These are phyloP conservation scores for Teratosphaeria destructans DNA, from an alignment of 2,329 filamentous ascomycete species.

Conservation along the genomic window DNA sequence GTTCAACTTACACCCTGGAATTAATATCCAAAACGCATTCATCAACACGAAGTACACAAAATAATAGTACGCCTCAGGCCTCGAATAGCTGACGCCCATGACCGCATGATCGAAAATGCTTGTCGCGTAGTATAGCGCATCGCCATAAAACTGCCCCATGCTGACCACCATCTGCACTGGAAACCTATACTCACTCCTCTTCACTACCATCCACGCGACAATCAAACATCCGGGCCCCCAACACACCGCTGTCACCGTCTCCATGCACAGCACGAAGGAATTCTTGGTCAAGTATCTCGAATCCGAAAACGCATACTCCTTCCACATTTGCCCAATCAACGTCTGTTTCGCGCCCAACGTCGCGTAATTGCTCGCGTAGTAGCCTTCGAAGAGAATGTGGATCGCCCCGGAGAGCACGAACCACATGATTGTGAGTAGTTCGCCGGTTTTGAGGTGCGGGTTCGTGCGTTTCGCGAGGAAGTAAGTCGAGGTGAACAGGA, in stretches of 20 bases:
- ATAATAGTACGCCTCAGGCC: constrained; percentile 54
- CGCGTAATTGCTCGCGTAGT: constrained; percentile 63
- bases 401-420: constrained; percentile 63
- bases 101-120: constrained; percentile 50
- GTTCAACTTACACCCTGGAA: constrained; percentile 43
- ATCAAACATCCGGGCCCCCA: constrained; percentile 54
- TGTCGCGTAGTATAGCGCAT: constrained; percentile 54
- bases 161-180: constrained; percentile 51
- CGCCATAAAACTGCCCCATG: constrained; percentile 54
- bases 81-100: constrained; percentile 44
- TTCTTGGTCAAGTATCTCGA: constrained; percentile 77
- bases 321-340: constrained; percentile 79
- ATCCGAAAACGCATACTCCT: constrained; percentile 81
- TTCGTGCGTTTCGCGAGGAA: constrained; percentile 42
- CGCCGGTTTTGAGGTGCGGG: constrained; percentile 42
- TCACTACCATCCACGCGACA: constrained; percentile 45
- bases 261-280: constrained; percentile 77
- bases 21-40: constrained; percentile 57
- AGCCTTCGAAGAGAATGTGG: constrained; percentile 77
- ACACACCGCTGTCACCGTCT: constrained; percentile 66
- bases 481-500: constrained; percentile 49
- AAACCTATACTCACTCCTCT: constrained; percentile 46
- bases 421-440: constrained; percentile 58
- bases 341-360: constrained; percentile 57
- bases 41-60: constrained; percentile 57